These are phyloP conservation scores for Gynandropsis gynandra DNA, from an alignment of 345 rosid genomes.

Conservation along the genomic window DNA sequence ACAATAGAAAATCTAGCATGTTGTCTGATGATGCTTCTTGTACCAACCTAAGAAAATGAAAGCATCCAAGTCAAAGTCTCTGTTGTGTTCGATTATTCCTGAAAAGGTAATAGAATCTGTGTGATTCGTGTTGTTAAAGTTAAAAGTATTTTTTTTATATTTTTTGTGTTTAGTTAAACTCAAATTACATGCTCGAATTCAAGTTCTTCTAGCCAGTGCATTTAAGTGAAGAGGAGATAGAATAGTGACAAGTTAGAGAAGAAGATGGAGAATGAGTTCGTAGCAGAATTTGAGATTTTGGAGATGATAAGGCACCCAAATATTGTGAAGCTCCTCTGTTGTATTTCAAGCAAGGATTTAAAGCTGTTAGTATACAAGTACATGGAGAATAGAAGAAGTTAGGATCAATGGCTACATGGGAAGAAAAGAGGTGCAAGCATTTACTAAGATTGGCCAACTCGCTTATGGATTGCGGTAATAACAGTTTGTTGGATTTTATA, in stretches of 20 bases:
- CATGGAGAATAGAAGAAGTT: constrained; percentile 74
- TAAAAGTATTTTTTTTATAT: no score
- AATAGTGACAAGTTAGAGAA: constrained; percentile 39
- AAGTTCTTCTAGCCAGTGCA: constrained; percentile 34
- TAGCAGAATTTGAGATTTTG: constrained; percentile 68
- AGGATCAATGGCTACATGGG: constrained; percentile 79
- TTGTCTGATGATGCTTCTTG: no score
- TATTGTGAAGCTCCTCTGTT: constrained; percentile 77
- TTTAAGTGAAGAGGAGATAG: constrained; percentile 89
- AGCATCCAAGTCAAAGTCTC: no score
- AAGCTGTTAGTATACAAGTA: constrained; percentile 91
- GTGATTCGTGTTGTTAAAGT: no score
- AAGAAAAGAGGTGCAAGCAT: constrained; percentile 30
- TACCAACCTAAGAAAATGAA: no score
- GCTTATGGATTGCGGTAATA: constrained; percentile 72
- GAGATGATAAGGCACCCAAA: constrained; percentile 71
- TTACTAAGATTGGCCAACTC: constrained; percentile 50
- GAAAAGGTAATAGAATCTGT: no score
- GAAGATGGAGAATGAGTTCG: constrained; percentile 60
- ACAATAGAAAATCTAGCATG: no score
- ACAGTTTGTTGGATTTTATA: no score
- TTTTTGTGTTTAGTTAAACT: no score
- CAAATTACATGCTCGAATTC: no score
- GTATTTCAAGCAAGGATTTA: constrained; percentile 70
- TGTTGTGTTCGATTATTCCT: no score